These are phyloP conservation scores for Botrytis aclada DNA, from an alignment of 2,329 filamentous ascomycete species.

Conservation along the genomic window DNA sequence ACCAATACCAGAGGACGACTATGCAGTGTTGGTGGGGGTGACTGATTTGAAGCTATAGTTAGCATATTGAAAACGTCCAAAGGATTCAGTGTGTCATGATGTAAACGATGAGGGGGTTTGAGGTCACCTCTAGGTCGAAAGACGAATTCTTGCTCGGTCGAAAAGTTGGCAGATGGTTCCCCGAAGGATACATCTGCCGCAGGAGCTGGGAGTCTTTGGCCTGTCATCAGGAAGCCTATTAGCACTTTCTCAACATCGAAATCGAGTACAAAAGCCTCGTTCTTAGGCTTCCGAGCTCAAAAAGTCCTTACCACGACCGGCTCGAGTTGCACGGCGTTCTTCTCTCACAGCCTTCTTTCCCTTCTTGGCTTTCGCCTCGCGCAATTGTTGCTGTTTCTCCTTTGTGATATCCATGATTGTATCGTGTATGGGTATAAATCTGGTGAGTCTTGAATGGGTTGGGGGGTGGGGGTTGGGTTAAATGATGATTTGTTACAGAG, in stretches of 20 bases:
- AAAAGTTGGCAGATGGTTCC: not conserved
- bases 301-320: too few species aligned
- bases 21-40: fast-evolving
- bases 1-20: not conserved
- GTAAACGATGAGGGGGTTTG: too few species aligned
- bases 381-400: not conserved
- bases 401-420: not conserved
- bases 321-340: not conserved
- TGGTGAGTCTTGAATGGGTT: too few species aligned
- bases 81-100: not conserved
- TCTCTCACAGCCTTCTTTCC: not conserved
- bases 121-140: not conserved
- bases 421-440: too few species aligned
- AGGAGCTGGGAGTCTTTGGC: too few species aligned
- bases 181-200: not conserved
- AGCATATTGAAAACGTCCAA: not conserved
- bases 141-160: not conserved
- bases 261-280: too few species aligned
- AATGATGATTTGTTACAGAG: not conserved
- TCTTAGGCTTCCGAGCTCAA: too few species aligned
- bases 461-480: not conserved
- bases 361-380: not conserved
- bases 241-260: too few species aligned
- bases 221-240: too few species aligned
- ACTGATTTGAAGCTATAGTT: not conserved